Conservation (phyloP, 352 stramenopile species). For the Pythium vanterpoolii region DNA sequence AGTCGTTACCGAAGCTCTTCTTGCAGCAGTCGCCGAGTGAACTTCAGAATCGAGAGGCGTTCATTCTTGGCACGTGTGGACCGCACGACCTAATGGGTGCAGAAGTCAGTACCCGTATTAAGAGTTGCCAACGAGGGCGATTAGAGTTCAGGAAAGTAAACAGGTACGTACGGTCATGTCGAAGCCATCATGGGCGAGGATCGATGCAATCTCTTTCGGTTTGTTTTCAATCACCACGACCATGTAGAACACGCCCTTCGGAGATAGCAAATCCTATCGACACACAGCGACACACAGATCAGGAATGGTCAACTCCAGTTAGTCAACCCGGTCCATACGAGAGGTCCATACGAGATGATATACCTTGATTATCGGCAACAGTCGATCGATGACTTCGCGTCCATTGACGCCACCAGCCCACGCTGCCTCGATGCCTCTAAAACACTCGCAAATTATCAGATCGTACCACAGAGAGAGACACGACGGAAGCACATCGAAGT, state of each 20-base stretch:
- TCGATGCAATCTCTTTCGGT: constrained; percentile 89
- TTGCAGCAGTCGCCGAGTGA: constrained; percentile 26
- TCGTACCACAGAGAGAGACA: not conserved
- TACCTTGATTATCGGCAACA: constrained; percentile 90
- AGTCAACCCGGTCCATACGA: not conserved
- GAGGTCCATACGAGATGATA: not conserved
- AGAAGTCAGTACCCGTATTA: not conserved
- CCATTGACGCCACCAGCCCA: constrained; percentile 95
- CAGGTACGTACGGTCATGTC: constrained; percentile 45
- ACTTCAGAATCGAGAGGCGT: constrained; percentile 73
- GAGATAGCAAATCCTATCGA: constrained; percentile 59
- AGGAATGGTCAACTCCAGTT: not conserved
- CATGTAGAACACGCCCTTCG: constrained; percentile 93
- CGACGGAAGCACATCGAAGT: not conserved
- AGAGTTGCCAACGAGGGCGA: not conserved
- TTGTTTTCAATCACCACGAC: constrained; percentile 98
- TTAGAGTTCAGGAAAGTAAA: not conserved
- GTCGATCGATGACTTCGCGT: constrained; percentile 93
- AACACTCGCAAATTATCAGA: not conserved
- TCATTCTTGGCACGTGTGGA: constrained; percentile 74
- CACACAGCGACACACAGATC: not conserved
- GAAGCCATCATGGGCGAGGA: constrained; percentile 66
- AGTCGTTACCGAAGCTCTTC: not conserved
- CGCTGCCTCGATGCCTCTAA: constrained; percentile 92
- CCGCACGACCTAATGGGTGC: constrained; percentile 42